Base-by-base conservation (phyloP, 768 basidiomycete species). In the Rhodotorula diobovata region DNA sequence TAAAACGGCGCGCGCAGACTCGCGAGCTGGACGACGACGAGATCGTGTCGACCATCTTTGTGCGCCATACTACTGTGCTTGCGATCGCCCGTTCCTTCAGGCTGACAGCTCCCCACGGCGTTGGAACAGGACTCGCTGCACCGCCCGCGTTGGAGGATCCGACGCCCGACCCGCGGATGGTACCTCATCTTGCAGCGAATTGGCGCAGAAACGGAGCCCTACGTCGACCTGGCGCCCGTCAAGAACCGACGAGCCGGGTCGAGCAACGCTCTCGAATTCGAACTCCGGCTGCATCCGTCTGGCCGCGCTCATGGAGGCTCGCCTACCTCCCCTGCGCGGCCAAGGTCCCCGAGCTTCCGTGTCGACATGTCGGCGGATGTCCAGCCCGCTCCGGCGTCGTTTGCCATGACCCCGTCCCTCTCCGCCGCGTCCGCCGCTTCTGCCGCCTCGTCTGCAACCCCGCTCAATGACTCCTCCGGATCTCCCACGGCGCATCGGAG, bases 81-180 rank as follows among this genome's bases (percentile, higher is more conserved):
- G 12, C 1, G 11, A 3, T 21, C 11, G 8, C 9, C 20, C 30
- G n/a, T 30, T 18, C 8, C 28, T 18, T 25, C 18, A 8, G 11
- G 8, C 61, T n/a, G 41, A 30, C 66, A 14, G 11, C 59, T 35
- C 8, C 23, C 30, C 23, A 18, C 2, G 35, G 5, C n/a, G 32
- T n/a, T n/a, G n/a, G n/a, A n/a, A n/a, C 59, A 69, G 68, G 68
- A 70, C 68, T 64, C 68, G 14, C 51, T 64, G 3, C 68, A 61
- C 53, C 8, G 28, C 5, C 63, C 63, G 5, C 68, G 68, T 43
- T 70, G 51, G 51, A 32, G 51, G 14, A 20, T 70, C 43, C 37
- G 41, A 45, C 68, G 68, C 10, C 68, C 68, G 1, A 63, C 43
- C 0, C 37, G 50, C 35, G 56, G 62, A 15, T 55, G 58, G 41